Conservation (phyloP, 2,329 filamentous ascomycete species). For the Epichloe hybrida region DNA sequence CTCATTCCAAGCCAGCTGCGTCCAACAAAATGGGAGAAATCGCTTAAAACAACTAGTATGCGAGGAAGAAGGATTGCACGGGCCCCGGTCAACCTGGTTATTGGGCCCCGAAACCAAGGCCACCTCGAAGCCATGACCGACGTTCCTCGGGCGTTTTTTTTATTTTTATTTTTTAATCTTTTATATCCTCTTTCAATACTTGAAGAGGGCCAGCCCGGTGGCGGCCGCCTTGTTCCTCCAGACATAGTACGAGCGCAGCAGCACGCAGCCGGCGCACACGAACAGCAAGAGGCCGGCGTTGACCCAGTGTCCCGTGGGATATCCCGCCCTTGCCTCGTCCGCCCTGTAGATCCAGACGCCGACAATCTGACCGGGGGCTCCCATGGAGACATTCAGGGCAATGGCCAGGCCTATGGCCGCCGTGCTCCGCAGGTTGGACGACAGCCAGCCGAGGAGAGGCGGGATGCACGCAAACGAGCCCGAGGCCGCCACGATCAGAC, state of each 20-base stretch:
- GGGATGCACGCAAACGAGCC: slow-evolving; percentile 58
- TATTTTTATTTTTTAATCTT: too few relatives aligned
- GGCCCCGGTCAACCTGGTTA: too few relatives aligned
- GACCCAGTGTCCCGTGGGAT: slow-evolving; percentile 57
- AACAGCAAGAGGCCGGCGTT: slow-evolving; percentile 48
- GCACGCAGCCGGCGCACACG: slow-evolving; percentile 20
- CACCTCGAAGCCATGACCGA: too few relatives aligned
- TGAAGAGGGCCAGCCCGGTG: not conserved
- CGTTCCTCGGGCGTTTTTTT: too few relatives aligned
- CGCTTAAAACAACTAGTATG: too few relatives aligned
- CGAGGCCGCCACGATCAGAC: slow-evolving; percentile 52
- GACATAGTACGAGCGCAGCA: not conserved
- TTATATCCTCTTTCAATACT: not conserved
- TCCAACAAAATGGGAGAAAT: too few relatives aligned
- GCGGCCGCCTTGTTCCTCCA: not conserved
- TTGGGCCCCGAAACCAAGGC: too few relatives aligned
- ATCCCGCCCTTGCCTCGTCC: slow-evolving; percentile 44
- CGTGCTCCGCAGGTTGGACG: slow-evolving; percentile 52
- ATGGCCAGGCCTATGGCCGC: slow-evolving; percentile 54
- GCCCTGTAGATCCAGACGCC: slow-evolving; percentile 64
- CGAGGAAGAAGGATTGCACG: too few relatives aligned
- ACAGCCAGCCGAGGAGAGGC: slow-evolving; percentile 57
- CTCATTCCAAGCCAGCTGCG: too few relatives aligned
- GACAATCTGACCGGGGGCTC: slow-evolving; percentile 56
- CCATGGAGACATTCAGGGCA: slow-evolving; percentile 54